These are phyloP conservation scores for Zymoseptoria passerinii DNA, from an alignment of 2,329 filamentous ascomycete species.

Conservation along the genomic window DNA sequence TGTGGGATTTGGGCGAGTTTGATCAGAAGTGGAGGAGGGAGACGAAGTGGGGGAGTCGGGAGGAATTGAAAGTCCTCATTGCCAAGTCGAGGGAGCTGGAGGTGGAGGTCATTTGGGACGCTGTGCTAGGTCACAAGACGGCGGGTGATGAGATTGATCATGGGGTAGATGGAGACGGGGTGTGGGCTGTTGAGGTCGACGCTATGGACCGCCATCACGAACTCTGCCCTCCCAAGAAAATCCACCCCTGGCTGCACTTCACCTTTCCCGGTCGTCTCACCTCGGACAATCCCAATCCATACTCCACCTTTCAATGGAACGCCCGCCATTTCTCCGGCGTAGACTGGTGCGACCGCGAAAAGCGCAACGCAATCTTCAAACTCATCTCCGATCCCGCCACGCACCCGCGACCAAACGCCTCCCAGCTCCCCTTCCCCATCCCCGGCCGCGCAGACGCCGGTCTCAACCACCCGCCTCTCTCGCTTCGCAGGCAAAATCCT, in stretches of 20 bases:
- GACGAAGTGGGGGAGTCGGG: conserved; percentile 63
- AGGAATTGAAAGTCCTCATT: conserved; percentile 50
- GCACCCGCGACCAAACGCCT: conserved; percentile 19
- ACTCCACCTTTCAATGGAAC: conserved; percentile 56
- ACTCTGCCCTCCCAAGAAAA: conserved; percentile 49
- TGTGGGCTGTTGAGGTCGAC: conserved; percentile 56
- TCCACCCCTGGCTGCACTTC: conserved; percentile 61
- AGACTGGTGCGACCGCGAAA: conserved; percentile 53
- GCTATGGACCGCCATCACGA: conserved; percentile 48
- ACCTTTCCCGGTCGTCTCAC: conserved; percentile 50
- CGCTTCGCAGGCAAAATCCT: conserved; percentile 17
- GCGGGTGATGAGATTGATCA: conserved; percentile 50
- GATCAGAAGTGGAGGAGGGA: conserved; percentile 55
- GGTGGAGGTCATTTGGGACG: conserved; percentile 58
- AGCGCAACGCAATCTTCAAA: conserved; percentile 56
- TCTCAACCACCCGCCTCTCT: conserved; percentile 18
- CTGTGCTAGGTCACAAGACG: conserved; percentile 65
- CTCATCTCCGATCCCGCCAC: conserved; percentile 42
- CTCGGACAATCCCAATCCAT: conserved; percentile 38
- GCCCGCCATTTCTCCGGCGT: conserved; percentile 61
- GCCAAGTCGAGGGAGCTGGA: conserved; percentile 44
- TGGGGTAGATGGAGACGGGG: conserved; percentile 41
- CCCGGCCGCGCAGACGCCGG: conserved; percentile 7
- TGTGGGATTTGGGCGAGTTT: conserved; percentile 65
- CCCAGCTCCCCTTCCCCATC: conserved; percentile 13